phyloP scores from a whole-genome alignment of 106 monocot species.

The Dioscorea alata region DNA sequence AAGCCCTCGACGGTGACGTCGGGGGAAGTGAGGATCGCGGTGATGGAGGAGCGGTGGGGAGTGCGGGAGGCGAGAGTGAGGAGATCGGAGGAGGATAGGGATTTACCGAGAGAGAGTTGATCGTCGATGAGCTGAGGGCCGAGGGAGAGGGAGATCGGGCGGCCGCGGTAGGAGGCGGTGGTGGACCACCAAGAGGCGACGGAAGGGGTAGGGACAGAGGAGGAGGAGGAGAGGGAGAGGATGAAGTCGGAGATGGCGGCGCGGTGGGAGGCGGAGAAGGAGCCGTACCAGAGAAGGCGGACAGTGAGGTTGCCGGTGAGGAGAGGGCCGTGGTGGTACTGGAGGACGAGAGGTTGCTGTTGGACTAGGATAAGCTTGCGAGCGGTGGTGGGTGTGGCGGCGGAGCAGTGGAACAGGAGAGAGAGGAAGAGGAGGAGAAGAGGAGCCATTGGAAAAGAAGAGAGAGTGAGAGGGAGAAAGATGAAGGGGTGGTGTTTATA shows the following conservation, averaged over 20 bases:
- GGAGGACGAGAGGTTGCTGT: conserved; percentile 32
- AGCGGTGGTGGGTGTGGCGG: not conserved
- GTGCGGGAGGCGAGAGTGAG: conserved; percentile 13
- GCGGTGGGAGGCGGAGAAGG: conserved; percentile 55
- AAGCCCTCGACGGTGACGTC: conserved; percentile 47
- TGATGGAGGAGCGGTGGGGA: conserved; percentile 15
- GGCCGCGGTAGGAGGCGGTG: conserved; percentile 17
- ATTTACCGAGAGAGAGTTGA: not conserved
- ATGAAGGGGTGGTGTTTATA: no score
- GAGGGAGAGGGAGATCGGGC: conserved; percentile 19
- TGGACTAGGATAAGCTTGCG: conserved; percentile 15
- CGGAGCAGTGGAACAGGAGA: not conserved
- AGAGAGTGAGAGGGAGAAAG: no score
- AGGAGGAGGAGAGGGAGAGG: conserved; percentile 30
- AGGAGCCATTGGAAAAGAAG: not conserved
- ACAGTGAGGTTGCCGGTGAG: conserved; percentile 50
- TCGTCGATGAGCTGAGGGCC: not conserved
- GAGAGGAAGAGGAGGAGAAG: not conserved
- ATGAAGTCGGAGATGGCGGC: conserved; percentile 60
- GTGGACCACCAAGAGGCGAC: conserved; percentile 52
- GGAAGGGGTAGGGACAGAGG: conserved; percentile 16
- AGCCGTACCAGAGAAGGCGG: conserved; percentile 69
- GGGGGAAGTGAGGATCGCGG: conserved; percentile 28
- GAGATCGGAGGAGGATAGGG: not conserved
- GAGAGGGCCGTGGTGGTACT: conserved; percentile 59